These are phyloP conservation scores for Camelina sativa DNA, from an alignment of 345 rosid species.

Conservation along the genomic window DNA sequence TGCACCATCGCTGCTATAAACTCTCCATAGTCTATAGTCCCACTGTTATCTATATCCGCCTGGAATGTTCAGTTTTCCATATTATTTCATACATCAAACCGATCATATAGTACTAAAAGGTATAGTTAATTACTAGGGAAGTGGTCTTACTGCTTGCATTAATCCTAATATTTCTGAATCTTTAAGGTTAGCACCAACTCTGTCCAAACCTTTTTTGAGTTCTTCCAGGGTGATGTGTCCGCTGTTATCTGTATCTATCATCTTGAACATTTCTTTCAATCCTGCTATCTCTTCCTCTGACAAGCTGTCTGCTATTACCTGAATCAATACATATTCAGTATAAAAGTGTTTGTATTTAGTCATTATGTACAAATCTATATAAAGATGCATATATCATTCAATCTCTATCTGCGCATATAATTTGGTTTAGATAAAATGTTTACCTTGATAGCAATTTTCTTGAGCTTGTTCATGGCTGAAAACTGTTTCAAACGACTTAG, in stretches of 20 bases:
- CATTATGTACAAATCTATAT: background rate
- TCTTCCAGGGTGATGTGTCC: slow-evolving; percentile 92
- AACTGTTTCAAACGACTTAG: slow-evolving; percentile 84
- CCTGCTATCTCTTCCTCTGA: slow-evolving; percentile 95
- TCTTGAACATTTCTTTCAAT: slow-evolving; percentile 87
- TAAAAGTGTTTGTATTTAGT: background rate
- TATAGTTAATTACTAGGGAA: background rate
- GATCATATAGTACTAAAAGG: background rate
- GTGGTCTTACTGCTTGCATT: slow-evolving; percentile 76
- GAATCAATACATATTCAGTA: slow-evolving; percentile 13
- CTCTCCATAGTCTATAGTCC: slow-evolving; percentile 89
- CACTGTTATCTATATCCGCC: slow-evolving; percentile 95
- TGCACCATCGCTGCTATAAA: slow-evolving; percentile 95
- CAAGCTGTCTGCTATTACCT: slow-evolving; percentile 91
- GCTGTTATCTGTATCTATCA: slow-evolving; percentile 87
- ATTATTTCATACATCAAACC: background rate
- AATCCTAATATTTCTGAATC: slow-evolving; percentile 71
- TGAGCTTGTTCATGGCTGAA: slow-evolving; percentile 96
- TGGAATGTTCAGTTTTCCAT: slow-evolving; percentile 35
- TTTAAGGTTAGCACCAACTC: slow-evolving; percentile 76
- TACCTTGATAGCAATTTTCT: slow-evolving; percentile 92
- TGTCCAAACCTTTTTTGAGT: slow-evolving; percentile 76
- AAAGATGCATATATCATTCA: background rate
- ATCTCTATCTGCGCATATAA: background rate
- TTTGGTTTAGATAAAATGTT: slow-evolving; percentile 19